Conservation (phyloP, 768 basidiomycete genomes). For the Lentinula guzmanii region DNA sequence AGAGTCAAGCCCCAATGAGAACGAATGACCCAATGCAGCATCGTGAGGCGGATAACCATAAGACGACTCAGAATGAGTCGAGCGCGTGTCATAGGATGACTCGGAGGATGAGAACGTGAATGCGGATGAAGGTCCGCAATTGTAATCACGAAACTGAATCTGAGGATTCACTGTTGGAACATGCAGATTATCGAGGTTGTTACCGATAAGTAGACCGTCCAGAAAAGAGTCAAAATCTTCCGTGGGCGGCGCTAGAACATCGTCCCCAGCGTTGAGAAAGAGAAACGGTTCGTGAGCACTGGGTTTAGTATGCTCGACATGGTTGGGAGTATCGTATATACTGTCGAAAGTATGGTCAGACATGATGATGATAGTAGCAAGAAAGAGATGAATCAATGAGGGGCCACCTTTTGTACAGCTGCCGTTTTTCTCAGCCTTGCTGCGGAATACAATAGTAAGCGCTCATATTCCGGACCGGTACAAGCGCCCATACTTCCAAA, state of each 20-base stretch:
- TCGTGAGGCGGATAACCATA: constrained; percentile 53
- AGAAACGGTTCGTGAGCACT: constrained; percentile 61
- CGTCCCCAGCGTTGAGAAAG: constrained; percentile 61
- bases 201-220: constrained; percentile 62
- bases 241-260: constrained; percentile 63
- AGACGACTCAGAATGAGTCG: constrained; percentile 63
- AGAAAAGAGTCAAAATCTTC: constrained; percentile 83
- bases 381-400: not conserved
- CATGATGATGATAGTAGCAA: not conserved
- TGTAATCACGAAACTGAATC: constrained; percentile 56
- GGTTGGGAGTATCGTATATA: not conserved
- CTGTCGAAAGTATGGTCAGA: not conserved
- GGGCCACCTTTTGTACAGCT: not conserved
- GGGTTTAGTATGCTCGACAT: constrained; percentile 28
- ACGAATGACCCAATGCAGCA: constrained; percentile 44
- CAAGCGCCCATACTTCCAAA: not conserved
- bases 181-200: constrained; percentile 54
- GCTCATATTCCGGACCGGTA: too few species aligned
- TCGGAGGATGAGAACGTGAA: constrained; percentile 71
- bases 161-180: constrained; percentile 43
- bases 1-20: constrained; percentile 66
- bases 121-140: constrained; percentile 67
- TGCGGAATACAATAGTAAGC: not conserved
- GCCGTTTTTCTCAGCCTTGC: not conserved
- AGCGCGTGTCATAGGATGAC: constrained; percentile 65